phyloP scores from a whole-genome alignment of 495 filamentous ascomycete genomes.

The Penicillium waksmanii region DNA sequence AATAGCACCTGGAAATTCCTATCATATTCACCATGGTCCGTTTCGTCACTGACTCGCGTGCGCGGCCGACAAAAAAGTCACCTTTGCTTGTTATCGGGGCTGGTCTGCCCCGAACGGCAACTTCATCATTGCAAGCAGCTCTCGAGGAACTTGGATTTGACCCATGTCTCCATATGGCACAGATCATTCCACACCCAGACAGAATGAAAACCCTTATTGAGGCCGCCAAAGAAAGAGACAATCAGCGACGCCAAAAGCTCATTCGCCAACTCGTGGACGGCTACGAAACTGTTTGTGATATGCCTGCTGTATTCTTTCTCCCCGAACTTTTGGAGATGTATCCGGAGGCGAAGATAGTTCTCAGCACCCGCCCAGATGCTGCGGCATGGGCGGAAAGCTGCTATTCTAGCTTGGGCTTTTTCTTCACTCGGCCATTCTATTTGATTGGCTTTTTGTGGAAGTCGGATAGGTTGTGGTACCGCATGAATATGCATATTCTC shows the following conservation, averaged over 20 bases:
- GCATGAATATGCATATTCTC: conserved; percentile 18
- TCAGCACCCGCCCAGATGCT: conserved; percentile 5
- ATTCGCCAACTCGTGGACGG: conserved; percentile 12
- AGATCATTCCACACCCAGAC: conserved; percentile 17
- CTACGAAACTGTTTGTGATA: conserved; percentile 18
- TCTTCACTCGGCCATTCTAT: conserved; percentile 12
- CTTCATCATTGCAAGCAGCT: conserved; percentile 21
- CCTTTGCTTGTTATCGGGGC: conserved; percentile 18
- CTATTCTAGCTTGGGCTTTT: conserved; percentile 15
- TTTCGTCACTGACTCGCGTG: conserved; percentile 13
- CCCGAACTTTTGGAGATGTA: conserved; percentile 19
- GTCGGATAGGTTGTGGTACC: conserved; percentile 18
- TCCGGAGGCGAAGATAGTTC: conserved; percentile 12
- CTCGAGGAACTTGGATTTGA: conserved; percentile 16
- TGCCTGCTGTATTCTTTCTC: conserved; percentile 21
- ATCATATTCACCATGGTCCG: conserved; percentile 14
- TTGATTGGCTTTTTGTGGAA: conserved; percentile 14
- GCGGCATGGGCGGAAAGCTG: conserved; percentile 18
- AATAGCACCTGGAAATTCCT: neutral
- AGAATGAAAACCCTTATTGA: conserved; percentile 13
- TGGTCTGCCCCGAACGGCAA: conserved; percentile 20
- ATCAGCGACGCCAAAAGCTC: conserved; percentile 7
- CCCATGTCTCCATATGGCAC: conserved; percentile 20
- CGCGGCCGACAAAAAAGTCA: conserved; percentile 1
- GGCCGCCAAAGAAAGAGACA: conserved; percentile 6